phyloP scores from a whole-genome alignment of 2,329 filamentous ascomycete genomes.

The Cladophialophora psammophila region DNA sequence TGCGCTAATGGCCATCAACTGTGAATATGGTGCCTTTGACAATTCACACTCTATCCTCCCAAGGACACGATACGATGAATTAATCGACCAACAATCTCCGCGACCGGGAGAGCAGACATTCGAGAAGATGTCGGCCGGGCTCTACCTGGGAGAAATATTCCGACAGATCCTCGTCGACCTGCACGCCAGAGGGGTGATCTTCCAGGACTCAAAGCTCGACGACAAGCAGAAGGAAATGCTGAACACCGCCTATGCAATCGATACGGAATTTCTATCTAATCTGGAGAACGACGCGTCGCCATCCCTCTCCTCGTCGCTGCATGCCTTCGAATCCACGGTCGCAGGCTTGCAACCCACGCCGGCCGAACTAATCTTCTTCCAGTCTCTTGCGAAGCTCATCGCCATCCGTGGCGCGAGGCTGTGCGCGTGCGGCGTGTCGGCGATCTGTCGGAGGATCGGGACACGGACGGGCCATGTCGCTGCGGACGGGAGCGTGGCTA shows the following conservation, averaged over 20 bases:
- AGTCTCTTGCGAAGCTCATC: slow-evolving; percentile 88
- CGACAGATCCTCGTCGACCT: slow-evolving; percentile 84
- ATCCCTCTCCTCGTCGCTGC: slow-evolving; percentile 6
- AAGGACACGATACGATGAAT: slow-evolving; percentile 81
- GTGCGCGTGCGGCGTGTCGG: slow-evolving; percentile 91
- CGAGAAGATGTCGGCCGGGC: slow-evolving; percentile 95
- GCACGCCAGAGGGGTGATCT: slow-evolving; percentile 75
- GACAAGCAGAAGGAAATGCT: slow-evolving; percentile 59
- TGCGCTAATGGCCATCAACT: slow-evolving; percentile 83
- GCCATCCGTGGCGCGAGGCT: slow-evolving; percentile 92
- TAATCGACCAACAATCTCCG: slow-evolving; percentile 88
- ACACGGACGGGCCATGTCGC: slow-evolving; percentile 89
- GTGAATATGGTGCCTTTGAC: slow-evolving; percentile 92
- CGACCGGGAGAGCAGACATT: slow-evolving; percentile 93
- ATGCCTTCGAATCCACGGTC: background rate
- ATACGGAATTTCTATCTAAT: slow-evolving; percentile 67
- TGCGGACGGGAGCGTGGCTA: slow-evolving; percentile 64
- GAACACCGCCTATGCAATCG: slow-evolving; percentile 84
- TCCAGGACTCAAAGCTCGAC: slow-evolving; percentile 84
- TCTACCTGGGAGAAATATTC: slow-evolving; percentile 94
- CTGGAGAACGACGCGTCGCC: slow-evolving; percentile 32
- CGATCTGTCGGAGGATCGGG: slow-evolving; percentile 95
- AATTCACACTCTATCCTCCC: slow-evolving; percentile 90
- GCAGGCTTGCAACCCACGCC: slow-evolving; percentile 11
- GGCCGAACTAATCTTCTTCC: slow-evolving; percentile 56